Base-by-base conservation (phyloP, 768 basidiomycete genomes). In the Mycena albidolilacea region DNA sequence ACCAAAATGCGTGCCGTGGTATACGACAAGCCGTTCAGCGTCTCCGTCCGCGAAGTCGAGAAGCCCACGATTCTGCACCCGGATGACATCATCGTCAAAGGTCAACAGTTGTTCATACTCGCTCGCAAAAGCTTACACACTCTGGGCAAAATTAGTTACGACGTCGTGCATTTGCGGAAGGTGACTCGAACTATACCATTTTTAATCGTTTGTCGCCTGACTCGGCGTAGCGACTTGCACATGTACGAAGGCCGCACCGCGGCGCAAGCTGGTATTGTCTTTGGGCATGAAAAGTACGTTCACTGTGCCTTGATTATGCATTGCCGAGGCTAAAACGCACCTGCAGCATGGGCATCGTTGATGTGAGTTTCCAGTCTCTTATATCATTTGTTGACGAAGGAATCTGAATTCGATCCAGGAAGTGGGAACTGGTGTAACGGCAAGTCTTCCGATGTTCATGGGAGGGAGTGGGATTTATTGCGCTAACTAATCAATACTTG, bases 181-280 rank as follows among this genome's bases (percentile, higher is more conserved):
- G 86, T 86, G 66, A 35, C 5, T 54, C 11, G 15, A 14, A 19
- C 19, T 30, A 30, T 30, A 30, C 14, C 62, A 21, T 15, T 52
- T 35, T 19, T 39, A 30, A 57, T 19, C 8, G 10, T 39, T 46
- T 37, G 17, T 43, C 19, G 21, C 10, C 54, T 19, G 55, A 30
- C 30, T 46, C 50, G 23, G 35, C 37, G 23, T 7, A 88, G 87
- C 61, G 88, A 89, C 71, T 76, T 89, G 66, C 88, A 89, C 74
- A 88, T 89, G 88, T 89, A 89, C 75, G 87, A 89, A 79, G 88
- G 88, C 15, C 87, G 88, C 67, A 88, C 88, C 3, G 86, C 82
- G 12, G 88, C 88, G 2, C 71, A 87, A 73, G 66, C 86, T 39
- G 87, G 87, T 5, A 87, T 88, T 30, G 83, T 88, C 12, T 89